Evolutionary conservation across 2,329 filamentous ascomycete species (phyloP), one percentile per base, ranked within the genome.

Genomic region (Kalaharituber pfeilii): DNA sequence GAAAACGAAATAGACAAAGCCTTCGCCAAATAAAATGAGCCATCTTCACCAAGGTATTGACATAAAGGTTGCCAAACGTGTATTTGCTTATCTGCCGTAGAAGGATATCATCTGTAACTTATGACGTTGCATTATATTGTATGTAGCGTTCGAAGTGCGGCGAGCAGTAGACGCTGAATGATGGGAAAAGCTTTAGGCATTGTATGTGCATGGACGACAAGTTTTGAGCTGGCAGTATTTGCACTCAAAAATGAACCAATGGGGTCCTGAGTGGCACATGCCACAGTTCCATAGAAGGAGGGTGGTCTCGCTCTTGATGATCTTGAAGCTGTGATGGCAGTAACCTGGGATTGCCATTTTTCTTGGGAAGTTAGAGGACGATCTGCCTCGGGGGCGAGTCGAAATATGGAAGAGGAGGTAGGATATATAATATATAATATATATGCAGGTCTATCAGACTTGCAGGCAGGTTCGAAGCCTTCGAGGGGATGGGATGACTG

Each of bases 171-270:
- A 36, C 11, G 30, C 30, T 11, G 30, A 36, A n/a, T 13, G 8
- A 18, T 9, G 20, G 4, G 5, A 39, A 18, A 39, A 39, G 7
- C 13, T 30, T 62, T 64, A 73, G 62, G 67, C 68, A 56, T 65
- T 70, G 57, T 75, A 70, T 49, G 73, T 72, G 65, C 80, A 82
- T 25, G 72, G 68, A 52, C 77, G 72, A 66, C 80, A 83, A 27
- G 76, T 73, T 67, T 82, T 79, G 51, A 81, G 68, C 66, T 79
- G 79, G 74, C 80, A 84, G 66, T 80, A 81, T 57, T 73, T 71
- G 69, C 80, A 84, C 66, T 83, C 78, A 60, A 76, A 82, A 63
- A 84, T 82, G 67, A 75, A 75, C 77, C 78, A 82, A 67, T 79
- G 75, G 51, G 79, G 79, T 1, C 79, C 79, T 1, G 75, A 76